Percentiles rank a stretch among this genome's conserved stretches.
Conservation (phyloP, 331 rosid species). For the Quercus lobata region DNA sequence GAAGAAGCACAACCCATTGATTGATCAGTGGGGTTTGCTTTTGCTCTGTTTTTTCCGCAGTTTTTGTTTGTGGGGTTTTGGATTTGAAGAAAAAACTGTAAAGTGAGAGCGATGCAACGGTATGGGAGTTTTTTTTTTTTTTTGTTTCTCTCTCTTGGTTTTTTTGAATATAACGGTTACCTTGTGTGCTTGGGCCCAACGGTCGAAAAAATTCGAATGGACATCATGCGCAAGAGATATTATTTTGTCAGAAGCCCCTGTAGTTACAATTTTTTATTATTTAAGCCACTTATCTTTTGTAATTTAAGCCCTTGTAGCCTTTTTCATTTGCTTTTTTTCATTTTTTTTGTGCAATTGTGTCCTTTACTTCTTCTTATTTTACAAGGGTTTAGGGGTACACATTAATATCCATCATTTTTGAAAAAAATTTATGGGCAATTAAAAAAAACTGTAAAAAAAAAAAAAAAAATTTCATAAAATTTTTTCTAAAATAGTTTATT, state of each 20-base stretch:
- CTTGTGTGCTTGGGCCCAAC: slow-evolving; percentile 63
- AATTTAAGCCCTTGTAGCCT: no score
- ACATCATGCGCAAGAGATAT: not conserved
- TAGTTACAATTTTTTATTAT: not conserved
- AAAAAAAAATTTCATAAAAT: no score
- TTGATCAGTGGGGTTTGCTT: slow-evolving; percentile 29
- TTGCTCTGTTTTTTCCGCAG: slow-evolving; percentile 14
- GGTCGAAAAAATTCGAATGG: slow-evolving; percentile 78
- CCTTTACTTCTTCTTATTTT: no score
- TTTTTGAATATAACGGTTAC: slow-evolving; percentile 52
- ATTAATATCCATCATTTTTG: no score
- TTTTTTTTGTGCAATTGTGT: no score
- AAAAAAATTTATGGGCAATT: rapidly evolving
- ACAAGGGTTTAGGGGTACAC: no score
- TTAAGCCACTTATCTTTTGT: not conserved
- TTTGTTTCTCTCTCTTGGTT: not conserved
- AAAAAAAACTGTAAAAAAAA: no score
- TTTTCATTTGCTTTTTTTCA: no score
- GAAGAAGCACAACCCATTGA: slow-evolving; percentile 96
- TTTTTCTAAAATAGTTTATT: no score
- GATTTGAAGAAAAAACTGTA: slow-evolving; percentile 26
- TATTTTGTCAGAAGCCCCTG: slow-evolving; percentile 9
- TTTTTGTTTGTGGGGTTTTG: slow-evolving; percentile 27
- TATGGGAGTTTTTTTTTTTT: slow-evolving; percentile 18
- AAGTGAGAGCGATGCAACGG: slow-evolving; percentile 12